phyloP scores from a whole-genome alignment of 2,329 filamentous ascomycete genomes.

The Fusarium nurragi region DNA sequence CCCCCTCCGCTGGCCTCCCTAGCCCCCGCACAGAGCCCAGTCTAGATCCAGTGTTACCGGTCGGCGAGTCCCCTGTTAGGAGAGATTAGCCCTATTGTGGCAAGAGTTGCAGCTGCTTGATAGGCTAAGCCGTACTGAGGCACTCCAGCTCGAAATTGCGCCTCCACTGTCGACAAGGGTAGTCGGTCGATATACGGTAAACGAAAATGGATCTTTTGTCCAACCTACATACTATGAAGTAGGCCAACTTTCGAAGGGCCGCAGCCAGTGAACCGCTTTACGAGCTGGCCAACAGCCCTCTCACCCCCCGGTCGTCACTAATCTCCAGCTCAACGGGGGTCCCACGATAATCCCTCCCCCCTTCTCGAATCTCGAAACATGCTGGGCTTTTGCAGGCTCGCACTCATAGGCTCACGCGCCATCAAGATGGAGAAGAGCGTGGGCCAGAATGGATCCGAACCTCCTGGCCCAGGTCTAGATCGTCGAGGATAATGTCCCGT shows the following conservation, averaged over 20 bases:
- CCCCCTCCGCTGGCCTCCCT: no score
- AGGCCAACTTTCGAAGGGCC: neutral
- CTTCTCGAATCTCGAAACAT: neutral
- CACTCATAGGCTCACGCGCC: neutral
- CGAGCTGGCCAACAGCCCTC: neutral
- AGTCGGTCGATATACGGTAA: constrained; percentile 24
- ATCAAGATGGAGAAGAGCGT: neutral
- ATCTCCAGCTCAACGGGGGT: neutral
- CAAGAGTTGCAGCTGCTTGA: neutral
- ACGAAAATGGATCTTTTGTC: constrained; percentile 25
- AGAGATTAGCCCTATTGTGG: constrained; percentile 1
- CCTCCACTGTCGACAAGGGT: neutral
- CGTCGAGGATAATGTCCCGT: constrained; percentile 5
- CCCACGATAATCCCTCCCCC: neutral
- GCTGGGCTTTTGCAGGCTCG: neutral
- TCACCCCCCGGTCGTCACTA: neutral
- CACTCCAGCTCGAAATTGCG: constrained; percentile 16
- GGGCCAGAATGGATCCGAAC: neutral
- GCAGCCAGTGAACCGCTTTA: neutral
- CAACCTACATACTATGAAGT: no score
- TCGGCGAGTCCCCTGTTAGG: neutral
- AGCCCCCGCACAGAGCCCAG: no score
- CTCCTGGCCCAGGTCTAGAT: constrained; percentile 9
- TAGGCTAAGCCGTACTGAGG: constrained; percentile 13
- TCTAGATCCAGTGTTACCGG: neutral